Conservation (phyloP, 176 grass and related monocot species). For the Elymus sibiricus region DNA sequence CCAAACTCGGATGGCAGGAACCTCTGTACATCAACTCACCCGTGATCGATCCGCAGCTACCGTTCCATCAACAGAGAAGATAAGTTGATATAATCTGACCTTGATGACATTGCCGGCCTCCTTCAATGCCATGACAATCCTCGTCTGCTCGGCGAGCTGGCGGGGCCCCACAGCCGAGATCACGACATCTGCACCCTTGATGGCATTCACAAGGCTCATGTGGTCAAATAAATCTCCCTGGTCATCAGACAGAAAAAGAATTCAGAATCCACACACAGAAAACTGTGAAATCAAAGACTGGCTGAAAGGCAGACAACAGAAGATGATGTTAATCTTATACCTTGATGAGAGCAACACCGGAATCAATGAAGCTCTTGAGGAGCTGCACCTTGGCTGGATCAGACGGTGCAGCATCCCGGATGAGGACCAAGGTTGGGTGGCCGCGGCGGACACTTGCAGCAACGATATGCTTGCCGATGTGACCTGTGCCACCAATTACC, state of each 20-base stretch:
- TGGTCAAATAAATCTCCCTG: conserved; percentile 4
- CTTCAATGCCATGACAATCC: not conserved
- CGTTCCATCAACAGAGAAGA: not conserved
- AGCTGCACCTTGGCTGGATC: conserved; percentile 34
- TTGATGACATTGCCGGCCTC: not conserved
- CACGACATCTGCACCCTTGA: not conserved
- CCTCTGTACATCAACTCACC: not conserved
- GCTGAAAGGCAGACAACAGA: too few species aligned
- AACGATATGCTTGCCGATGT: conserved; percentile 43
- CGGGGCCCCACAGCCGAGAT: not conserved
- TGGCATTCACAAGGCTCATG: not conserved
- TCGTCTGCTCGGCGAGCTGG: not conserved
- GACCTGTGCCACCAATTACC: conserved; percentile 50
- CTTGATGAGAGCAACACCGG: conserved; percentile 28
- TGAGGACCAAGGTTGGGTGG: conserved; percentile 43
- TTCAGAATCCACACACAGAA: too few species aligned
- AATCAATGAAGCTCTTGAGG: conserved; percentile 40
- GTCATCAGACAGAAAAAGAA: not conserved
- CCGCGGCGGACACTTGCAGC: conserved; percentile 36
- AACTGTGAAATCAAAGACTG: too few species aligned
- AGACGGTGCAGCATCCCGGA: conserved; percentile 28
- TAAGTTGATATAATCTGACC: not conserved
- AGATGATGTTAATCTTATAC: too few species aligned
- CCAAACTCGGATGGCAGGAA: not conserved
- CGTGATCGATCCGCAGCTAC: not conserved